Base-by-base conservation (phyloP, 345 rosid genomes). In the Rubroshorea leprosula region DNA sequence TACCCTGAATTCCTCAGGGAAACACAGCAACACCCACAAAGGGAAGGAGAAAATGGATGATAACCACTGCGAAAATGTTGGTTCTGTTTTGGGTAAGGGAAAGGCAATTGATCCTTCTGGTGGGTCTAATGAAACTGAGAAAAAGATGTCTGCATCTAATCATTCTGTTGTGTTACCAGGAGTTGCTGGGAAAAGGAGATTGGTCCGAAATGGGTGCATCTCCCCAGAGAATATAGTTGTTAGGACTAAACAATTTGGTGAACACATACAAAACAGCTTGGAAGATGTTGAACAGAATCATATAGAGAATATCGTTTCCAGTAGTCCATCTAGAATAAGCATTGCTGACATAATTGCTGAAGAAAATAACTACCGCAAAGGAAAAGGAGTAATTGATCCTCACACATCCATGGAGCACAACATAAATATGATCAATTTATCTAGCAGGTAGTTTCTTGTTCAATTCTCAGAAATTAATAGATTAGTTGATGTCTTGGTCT, bases 141-240 rank as follows among this genome's bases (percentile, higher is more conserved):
- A 70, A 53, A 70, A 64, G 5, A 15, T 22, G 23, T 14, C 67
- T 64, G 50, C 63, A n/a, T 68, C 68, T 45, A 53, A 49, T 68
- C 26, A 43, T 35, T 48, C 72, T 55, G 51, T 66, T 56, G 53
- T 58, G 27, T 55, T 76, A 26, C 74, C 82, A 17, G 77, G 75
- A 74, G 68, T 62, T 9, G 46, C 48, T 55, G 81, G 89, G 60
- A 76, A 72, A 47, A 92, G 70, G 70, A 76, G 86, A 65, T 74
- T 92, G 75, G 98, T 89, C n/a, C 71, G 91, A 62, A 75, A 86
- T 68, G 98, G 98, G 31, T 89, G 87, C 73, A 92, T 92, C 27
- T 86, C 95, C 70, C 96, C 93, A 0, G 64, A 69, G 57, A 83
- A 66, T 64, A 86, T 82, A 66, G 83, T 81, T 59, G 64, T 68